phyloP scores from a whole-genome alignment of 352 stramenopile species.

The Peronosclerospora sorghi region DNA sequence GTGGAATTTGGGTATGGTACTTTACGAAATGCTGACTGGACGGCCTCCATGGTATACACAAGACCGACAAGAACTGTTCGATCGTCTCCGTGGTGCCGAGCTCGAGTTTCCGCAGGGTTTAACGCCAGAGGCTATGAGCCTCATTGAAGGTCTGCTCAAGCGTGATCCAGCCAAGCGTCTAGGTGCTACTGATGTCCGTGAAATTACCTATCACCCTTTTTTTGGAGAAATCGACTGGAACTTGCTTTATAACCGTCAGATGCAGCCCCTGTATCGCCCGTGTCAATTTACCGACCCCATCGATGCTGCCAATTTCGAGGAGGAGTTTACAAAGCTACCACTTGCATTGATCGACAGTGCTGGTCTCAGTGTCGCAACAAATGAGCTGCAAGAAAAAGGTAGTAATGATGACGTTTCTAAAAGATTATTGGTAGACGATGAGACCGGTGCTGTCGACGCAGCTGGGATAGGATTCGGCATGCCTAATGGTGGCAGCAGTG shows the following conservation, averaged over 20 bases:
- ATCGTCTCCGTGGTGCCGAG: conserved; percentile 61
- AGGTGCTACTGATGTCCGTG: conserved; percentile 65
- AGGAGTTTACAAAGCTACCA: conserved; percentile 74
- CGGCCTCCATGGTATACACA: conserved; percentile 83
- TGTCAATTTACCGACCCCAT: conserved; percentile 78
- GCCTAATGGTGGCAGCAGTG: conserved; percentile 25
- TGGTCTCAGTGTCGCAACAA: conserved; percentile 45
- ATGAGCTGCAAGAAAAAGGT: conserved; percentile 24
- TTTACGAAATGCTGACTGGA: conserved; percentile 79
- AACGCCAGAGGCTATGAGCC: conserved; percentile 51
- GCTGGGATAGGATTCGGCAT: conserved; percentile 11
- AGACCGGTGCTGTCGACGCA: conserved; percentile 5
- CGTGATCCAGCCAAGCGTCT: conserved; percentile 89
- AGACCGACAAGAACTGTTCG: conserved; percentile 83
- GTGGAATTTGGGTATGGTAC: conserved; percentile 83
- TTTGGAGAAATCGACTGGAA: conserved; percentile 80
- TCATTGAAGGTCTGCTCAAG: conserved; percentile 83
- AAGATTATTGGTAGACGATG: conserved; percentile 12
- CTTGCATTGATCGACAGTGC: conserved; percentile 57
- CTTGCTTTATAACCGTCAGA: conserved; percentile 56
- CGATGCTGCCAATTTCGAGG: conserved; percentile 76
- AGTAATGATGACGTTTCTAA: conserved; percentile 6
- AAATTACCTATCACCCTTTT: conserved; percentile 78
- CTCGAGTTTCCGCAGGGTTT: conserved; percentile 77
- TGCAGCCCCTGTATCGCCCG: conserved; percentile 69